Conservation (phyloP, 306 rosid genomes). For the Cicer judaicum region DNA sequence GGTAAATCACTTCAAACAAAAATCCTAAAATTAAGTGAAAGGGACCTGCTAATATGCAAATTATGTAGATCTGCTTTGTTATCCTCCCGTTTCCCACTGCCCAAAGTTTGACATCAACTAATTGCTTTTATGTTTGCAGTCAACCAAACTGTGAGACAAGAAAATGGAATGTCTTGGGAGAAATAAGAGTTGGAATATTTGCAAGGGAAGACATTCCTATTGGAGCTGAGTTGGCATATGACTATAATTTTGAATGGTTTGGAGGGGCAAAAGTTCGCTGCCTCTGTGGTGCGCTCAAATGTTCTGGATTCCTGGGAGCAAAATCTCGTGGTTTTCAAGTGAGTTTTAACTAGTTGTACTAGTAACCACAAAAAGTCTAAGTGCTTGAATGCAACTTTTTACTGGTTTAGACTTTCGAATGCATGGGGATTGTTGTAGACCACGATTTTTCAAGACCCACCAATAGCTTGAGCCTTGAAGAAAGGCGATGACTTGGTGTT, state of each 20-base stretch:
- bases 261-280: conserved; percentile 97
- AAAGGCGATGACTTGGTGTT: conserved; percentile 24
- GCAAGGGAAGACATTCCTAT: conserved; percentile 79
- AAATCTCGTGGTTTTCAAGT: conserved; percentile 98
- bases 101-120: conserved; percentile 49
- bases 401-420: conserved; percentile 26
- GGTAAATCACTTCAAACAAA: conserved; percentile 63
- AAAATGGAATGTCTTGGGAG: conserved; percentile 96
- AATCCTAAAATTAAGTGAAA: conserved; percentile 35
- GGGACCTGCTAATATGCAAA: conserved; percentile 20
- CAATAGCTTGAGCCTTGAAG: background rate
- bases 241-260: conserved; percentile 98
- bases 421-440: conserved; percentile 6
- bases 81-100: conserved; percentile 36
- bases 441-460: background rate
- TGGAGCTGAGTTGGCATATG: conserved; percentile 88
- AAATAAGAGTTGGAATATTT: conserved; percentile 96
- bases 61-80: conserved; percentile 38
- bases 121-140: conserved; percentile 62
- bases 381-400: conserved; percentile 32
- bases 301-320: conserved; percentile 96
- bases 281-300: conserved; percentile 88
- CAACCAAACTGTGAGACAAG: conserved; percentile 96
- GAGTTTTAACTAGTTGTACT: conserved; percentile 34
- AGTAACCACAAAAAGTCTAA: background rate